Evolutionary conservation across 2,329 filamentous ascomycete genomes (phyloP), one percentile per base, ranked within the genome.

Genomic region (Teratosphaeria viscida): DNA sequence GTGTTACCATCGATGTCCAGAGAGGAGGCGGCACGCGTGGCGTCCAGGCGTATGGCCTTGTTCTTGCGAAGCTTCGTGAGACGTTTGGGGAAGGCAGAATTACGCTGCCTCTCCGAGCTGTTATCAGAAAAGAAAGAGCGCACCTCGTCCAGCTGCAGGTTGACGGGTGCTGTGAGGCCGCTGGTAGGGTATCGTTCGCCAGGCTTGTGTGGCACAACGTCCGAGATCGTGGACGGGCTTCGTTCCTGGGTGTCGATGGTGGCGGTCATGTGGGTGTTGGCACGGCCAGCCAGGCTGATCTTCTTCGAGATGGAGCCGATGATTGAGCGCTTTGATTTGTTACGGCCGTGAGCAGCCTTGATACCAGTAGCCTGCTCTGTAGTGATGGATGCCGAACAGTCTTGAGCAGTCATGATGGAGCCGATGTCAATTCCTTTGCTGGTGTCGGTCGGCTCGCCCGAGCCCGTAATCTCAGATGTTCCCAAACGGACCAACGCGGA

Each of bases 101-200:
- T 68, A 26, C 67, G 65, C 61, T 67, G 60, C 55, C 65, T 59
- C 57, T 71, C 69, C 19, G 70, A 71, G 61, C 71, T 74, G 63
- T 75, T 70, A 61, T 76, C 75, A 8, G 73, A 75, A 66, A 76
- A 77, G 69, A 74, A 76, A 57, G 73, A 75, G 39, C 73, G 71
- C 19, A 74, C 71, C 62, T 77, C 74, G 58, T 75, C 73, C 26
- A 77, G 65, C 57, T 75, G 72, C 59, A 73, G 66, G 59, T 68
- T 68, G 35, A 71, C 68, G 11, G 78, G 78, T 52, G 77, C 75
- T 19, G 72, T 75, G 35, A 79, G 68, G 54, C 73, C 74, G 57
- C 75, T 77, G 10, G 75, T 78, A 29, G 78, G 78, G 64, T 80
- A 80, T 29, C 78, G 76, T 60, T 80, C 78, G 49, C 78, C 78